Evolutionary conservation across 371 early-diverging fungal species (phyloP).

Genomic region (Gilbertella persicaria): DNA sequence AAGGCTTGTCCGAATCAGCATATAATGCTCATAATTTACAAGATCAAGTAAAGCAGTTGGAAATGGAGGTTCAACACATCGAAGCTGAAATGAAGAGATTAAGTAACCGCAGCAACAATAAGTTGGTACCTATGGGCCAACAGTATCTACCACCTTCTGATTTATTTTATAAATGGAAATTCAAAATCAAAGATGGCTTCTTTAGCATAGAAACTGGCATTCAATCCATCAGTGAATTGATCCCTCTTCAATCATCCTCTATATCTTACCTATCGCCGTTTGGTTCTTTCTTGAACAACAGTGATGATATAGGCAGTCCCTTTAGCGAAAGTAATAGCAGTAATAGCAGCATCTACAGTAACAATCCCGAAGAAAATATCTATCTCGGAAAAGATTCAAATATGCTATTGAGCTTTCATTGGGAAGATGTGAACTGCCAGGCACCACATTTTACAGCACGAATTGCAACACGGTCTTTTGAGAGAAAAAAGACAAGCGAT

Average conservation of each 20-base stretch:
- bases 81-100: constrained; percentile 5
- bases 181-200: constrained; percentile 10
- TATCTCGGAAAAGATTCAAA: not conserved
- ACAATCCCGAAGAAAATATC: not conserved
- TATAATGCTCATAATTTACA: not conserved
- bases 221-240: constrained; percentile 9
- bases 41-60: constrained; percentile 3
- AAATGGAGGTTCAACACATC: not conserved
- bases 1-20: not conserved
- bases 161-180: constrained; percentile 7
- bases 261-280: constrained; percentile 6
- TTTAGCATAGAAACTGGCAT: constrained; percentile 27
- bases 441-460: not conserved
- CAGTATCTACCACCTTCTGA: not conserved
- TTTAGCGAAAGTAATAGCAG: constrained; percentile 3
- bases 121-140: too few relatives aligned
- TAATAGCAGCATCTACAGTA: not conserved
- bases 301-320: not conserved
- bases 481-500: not conserved
- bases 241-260: not conserved
- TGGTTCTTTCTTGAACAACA: not conserved
- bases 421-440: not conserved
- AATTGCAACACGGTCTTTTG: not conserved
- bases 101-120: not conserved
- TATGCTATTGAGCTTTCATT: not conserved